phyloP scores from a whole-genome alignment of 495 filamentous ascomycete species.

The Schizothecium vesticola region DNA sequence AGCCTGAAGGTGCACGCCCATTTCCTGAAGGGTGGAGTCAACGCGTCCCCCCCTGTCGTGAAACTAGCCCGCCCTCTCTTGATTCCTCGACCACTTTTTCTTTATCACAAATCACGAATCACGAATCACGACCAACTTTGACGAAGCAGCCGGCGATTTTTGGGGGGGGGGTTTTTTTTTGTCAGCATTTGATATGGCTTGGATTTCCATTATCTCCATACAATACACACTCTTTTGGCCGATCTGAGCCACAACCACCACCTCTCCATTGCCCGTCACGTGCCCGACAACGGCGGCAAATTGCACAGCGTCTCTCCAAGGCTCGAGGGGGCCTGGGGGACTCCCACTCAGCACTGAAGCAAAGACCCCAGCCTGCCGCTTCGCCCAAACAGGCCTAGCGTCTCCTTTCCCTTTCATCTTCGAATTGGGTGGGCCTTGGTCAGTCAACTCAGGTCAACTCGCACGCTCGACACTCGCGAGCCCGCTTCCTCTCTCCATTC shows the following conservation, averaged over 20 bases:
- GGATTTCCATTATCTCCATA: background rate
- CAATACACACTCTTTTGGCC: background rate
- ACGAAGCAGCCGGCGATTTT: background rate
- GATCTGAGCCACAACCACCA: too few relatives aligned
- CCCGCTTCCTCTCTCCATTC: conserved; percentile 25
- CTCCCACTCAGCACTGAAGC: background rate
- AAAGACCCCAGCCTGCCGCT: conserved; percentile 6
- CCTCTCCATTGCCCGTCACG: background rate
- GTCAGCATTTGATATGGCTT: background rate
- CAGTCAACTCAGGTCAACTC: conserved; percentile 14
- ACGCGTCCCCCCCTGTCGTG: conserved; percentile 10
- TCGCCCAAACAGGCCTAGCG: conserved; percentile 19
- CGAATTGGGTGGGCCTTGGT: conserved; percentile 22
- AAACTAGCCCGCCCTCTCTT: background rate
- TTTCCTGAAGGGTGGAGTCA: background rate
- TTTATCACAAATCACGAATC: background rate
- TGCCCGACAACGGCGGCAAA: background rate
- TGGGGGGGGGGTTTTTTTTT: background rate
- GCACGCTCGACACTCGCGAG: background rate
- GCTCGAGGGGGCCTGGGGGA: background rate
- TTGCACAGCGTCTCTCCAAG: background rate
- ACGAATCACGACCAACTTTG: background rate
- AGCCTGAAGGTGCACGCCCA: background rate
- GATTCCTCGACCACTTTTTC: background rate
- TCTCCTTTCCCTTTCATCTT: conserved; percentile 15